Evolutionary conservation across 2,329 filamentous ascomycete genomes (phyloP).

Genomic region (Botrytis fabae): DNA sequence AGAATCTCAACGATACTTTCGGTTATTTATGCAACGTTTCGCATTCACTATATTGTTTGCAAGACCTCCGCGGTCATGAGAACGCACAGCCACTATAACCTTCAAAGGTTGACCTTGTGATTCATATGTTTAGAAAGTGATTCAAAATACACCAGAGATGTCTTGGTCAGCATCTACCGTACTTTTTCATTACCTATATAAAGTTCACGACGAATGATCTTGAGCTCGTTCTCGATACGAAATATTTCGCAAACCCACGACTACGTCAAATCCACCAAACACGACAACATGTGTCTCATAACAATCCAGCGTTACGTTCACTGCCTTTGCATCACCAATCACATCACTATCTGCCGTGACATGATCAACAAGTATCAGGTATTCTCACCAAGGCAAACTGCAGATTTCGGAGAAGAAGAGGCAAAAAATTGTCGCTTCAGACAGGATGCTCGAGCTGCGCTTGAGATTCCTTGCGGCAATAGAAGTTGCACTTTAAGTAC

Average conservation of each 20-base stretch:
- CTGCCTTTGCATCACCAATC: slow-evolving; percentile 6
- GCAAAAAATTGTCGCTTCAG: background rate
- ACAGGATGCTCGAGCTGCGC: background rate
- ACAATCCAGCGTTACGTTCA: background rate
- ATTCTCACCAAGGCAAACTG: background rate
- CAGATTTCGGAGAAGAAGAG: background rate
- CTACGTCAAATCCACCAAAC: background rate
- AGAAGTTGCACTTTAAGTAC: background rate
- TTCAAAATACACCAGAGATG: background rate
- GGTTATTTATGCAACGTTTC: background rate
- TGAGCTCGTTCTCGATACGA: background rate
- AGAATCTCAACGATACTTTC: background rate
- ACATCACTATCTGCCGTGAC: background rate
- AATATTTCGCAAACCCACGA: background rate
- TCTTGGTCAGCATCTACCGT: background rate
- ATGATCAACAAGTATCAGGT: slow-evolving; percentile 3
- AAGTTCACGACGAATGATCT: background rate
- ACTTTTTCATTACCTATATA: background rate
- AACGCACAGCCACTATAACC: background rate
- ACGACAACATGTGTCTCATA: slow-evolving; percentile 11
- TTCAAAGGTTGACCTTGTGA: slow-evolving; percentile 8
- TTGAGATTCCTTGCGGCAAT: slow-evolving; percentile 1
- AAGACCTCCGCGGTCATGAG: background rate
- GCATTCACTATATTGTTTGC: background rate
- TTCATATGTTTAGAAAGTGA: background rate